Percentiles rank a stretch among this genome's conserved stretches.
phyloP scores from a whole-genome alignment of 805 yeast species.

The Pichia rugopelliculosa region DNA sequence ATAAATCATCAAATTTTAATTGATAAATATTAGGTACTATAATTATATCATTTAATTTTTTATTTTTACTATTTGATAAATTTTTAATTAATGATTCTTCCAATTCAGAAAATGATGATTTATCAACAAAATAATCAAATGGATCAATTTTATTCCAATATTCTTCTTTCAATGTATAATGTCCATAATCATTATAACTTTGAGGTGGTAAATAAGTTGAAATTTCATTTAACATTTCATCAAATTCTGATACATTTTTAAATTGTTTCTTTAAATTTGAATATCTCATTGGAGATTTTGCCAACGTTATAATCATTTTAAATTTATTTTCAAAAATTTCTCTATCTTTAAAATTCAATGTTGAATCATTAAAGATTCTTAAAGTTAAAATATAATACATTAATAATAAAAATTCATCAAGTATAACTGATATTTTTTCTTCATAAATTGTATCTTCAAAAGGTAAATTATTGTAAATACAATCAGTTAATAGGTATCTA shows the following conservation, averaged over 20 bases:
- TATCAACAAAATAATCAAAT: constrained; percentile 39
- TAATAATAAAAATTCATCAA: constrained; percentile 36
- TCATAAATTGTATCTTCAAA: constrained; percentile 37
- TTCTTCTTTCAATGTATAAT: constrained; percentile 48
- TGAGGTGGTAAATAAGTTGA: constrained; percentile 57
- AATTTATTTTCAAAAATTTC: constrained; percentile 26
- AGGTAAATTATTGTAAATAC: constrained; percentile 11
- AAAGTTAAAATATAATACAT: constrained; percentile 37
- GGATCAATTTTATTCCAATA: constrained; percentile 50
- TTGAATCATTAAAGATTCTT: constrained; percentile 23
- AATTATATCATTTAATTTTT: constrained; percentile 36
- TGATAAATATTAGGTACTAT: constrained; percentile 38
- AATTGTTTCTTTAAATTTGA: constrained; percentile 36
- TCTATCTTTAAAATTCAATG: constrained; percentile 10
- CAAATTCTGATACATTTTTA: constrained; percentile 34
- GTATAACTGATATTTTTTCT: constrained; percentile 38
- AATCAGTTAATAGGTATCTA: constrained; percentile 47
- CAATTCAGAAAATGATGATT: constrained; percentile 44
- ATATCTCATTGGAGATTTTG: constrained; percentile 47
- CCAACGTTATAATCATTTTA: constrained; percentile 42
- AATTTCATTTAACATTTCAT: constrained; percentile 46
- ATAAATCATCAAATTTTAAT: constrained; percentile 21
- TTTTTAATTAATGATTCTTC: constrained; percentile 39
- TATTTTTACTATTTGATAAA: constrained; percentile 32
- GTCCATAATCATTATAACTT: constrained; percentile 61